These are phyloP conservation scores for Jatropha curcas DNA, from an alignment of 345 rosid genomes.

Conservation along the genomic window DNA sequence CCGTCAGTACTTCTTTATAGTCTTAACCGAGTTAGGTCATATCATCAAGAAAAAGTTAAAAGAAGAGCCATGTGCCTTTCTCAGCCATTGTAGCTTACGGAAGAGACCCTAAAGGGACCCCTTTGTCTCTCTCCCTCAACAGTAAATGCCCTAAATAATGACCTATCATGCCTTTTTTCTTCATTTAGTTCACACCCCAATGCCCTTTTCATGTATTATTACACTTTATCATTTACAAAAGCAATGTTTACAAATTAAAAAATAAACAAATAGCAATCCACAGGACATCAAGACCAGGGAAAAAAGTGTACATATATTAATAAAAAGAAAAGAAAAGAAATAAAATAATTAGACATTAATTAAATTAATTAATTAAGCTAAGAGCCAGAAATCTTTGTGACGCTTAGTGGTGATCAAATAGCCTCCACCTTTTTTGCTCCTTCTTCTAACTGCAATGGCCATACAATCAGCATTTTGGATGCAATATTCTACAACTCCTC, in stretches of 20 bases:
- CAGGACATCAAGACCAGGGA: not conserved
- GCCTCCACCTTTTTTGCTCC: slow-evolving; percentile 80
- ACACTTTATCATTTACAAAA: slow-evolving; percentile 38
- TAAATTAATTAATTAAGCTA: slow-evolving; percentile 44
- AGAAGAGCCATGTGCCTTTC: slow-evolving; percentile 3
- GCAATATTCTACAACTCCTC: slow-evolving; percentile 74
- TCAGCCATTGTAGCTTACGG: slow-evolving; percentile 8
- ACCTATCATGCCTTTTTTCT: not conserved
- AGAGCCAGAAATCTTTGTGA: slow-evolving; percentile 95
- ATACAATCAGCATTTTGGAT: slow-evolving; percentile 82
- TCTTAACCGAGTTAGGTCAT: not conserved
- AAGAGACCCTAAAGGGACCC: slow-evolving; percentile 25
- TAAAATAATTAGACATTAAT: not conserved
- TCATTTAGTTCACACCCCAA: slow-evolving; percentile 10
- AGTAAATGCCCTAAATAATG: slow-evolving; percentile 20
- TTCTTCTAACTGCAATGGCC: slow-evolving; percentile 88
- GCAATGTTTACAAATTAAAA: not conserved
- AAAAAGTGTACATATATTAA: not conserved
- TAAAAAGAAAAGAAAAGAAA: not conserved
- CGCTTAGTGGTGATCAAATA: slow-evolving; percentile 90
- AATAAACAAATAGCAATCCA: not conserved
- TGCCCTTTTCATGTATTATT: slow-evolving; percentile 4
- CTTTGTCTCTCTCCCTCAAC: slow-evolving; percentile 16
- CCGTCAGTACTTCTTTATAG: no score
- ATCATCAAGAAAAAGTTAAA: not conserved